Evolutionary conservation across 345 rosid species (phyloP).

Genomic region (Balakata baccata): DNA sequence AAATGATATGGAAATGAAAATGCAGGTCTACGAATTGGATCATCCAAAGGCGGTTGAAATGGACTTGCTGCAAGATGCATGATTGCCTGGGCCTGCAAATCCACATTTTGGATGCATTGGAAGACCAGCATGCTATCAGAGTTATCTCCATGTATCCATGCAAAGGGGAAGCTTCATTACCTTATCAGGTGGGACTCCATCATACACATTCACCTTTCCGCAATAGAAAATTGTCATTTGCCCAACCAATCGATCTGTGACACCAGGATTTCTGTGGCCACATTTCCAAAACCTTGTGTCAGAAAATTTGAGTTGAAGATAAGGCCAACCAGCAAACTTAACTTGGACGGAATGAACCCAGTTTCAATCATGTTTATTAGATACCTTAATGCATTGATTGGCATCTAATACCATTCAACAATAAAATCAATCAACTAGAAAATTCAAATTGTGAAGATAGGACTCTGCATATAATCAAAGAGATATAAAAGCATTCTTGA

Average conservation of each 20-base stretch:
- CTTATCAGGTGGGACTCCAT: slow-evolving; percentile 78
- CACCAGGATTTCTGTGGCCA: slow-evolving; percentile 50
- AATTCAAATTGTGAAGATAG: neutral
- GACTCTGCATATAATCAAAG: neutral
- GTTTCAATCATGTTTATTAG: neutral
- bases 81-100: slow-evolving; percentile 74
- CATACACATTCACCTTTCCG: slow-evolving; percentile 88
- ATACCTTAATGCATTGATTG: neutral
- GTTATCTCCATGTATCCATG: slow-evolving; percentile 37
- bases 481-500: neutral
- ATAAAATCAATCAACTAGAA: neutral
- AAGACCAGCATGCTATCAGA: slow-evolving; percentile 38
- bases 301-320: slow-evolving; percentile 8
- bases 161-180: slow-evolving; percentile 47
- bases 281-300: slow-evolving; percentile 16
- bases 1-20: slow-evolving; percentile 38
- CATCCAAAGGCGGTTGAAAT: slow-evolving; percentile 47
- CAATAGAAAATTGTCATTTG: slow-evolving; percentile 94
- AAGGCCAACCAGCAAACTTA: neutral
- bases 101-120: slow-evolving; percentile 38
- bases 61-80: slow-evolving; percentile 83
- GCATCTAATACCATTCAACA: neutral
- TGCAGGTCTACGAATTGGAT: slow-evolving; percentile 36
- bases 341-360: neutral
- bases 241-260: slow-evolving; percentile 38